Conservation (phyloP, 257 asterid species). For the Scutellaria baicalensis region DNA sequence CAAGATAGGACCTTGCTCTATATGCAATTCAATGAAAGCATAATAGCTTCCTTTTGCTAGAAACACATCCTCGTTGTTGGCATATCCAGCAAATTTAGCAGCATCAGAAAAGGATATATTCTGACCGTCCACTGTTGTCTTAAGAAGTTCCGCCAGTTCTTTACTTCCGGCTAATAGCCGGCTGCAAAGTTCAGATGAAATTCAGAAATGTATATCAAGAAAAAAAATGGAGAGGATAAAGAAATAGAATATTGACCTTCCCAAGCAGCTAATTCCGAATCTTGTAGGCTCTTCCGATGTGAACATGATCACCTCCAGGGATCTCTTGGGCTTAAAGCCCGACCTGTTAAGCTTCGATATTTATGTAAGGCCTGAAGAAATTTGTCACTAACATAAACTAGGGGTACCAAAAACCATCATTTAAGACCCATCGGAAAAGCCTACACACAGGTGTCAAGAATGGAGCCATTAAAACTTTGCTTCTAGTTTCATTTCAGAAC, state of each 20-base stretch:
- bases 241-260: constrained; percentile 48
- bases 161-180: constrained; percentile 80
- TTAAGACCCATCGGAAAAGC: neutral
- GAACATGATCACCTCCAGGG: constrained; percentile 91
- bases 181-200: constrained; percentile 43
- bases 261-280: constrained; percentile 92
- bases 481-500: neutral
- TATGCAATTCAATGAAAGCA: constrained; percentile 82
- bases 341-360: constrained; percentile 30
- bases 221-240: neutral
- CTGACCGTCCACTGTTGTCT: constrained; percentile 57
- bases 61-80: constrained; percentile 43
- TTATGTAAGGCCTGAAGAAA: neutral
- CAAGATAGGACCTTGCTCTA: constrained; percentile 96
- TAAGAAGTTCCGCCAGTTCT: constrained; percentile 56
- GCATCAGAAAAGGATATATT: constrained; percentile 63
- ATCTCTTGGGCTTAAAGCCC: constrained; percentile 83
- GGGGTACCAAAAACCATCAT: neutral
- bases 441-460: neutral
- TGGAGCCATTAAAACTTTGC: neutral
- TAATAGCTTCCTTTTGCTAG: constrained; percentile 67
- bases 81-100: constrained; percentile 69
- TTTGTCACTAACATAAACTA: neutral
- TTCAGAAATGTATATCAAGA: constrained; percentile 14
- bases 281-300: constrained; percentile 99